phyloP scores from a whole-genome alignment of 306 rosid species.

The Acacia confusa region DNA sequence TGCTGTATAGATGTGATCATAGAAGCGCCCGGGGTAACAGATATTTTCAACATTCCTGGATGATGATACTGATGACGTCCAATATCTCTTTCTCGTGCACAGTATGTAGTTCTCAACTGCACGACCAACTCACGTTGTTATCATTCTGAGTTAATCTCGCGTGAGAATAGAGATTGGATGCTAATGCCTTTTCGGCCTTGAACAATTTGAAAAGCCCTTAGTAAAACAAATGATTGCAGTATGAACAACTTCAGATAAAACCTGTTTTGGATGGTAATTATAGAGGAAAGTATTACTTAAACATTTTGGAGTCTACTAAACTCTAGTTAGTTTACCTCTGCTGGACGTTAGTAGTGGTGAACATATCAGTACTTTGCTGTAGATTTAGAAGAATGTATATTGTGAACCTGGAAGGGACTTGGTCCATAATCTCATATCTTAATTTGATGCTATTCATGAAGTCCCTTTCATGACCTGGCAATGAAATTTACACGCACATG shows the following conservation, averaged over 20 bases:
- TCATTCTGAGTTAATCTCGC: slow-evolving; percentile 5
- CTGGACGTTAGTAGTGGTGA: slow-evolving; percentile 9
- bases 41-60: background rate
- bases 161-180: slow-evolving; percentile 20
- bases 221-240: slow-evolving; percentile 21
- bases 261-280: slow-evolving; percentile 6
- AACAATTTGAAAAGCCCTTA: background rate
- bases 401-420: background rate
- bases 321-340: background rate
- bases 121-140: background rate
- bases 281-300: background rate
- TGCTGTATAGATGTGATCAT: slow-evolving; percentile 7
- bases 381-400: background rate
- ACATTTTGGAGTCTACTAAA: background rate
- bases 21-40: slow-evolving; percentile 10
- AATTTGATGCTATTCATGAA: background rate
- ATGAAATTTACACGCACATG: background rate
- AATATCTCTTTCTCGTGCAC: slow-evolving; percentile 17
- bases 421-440: background rate
- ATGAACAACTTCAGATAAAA: slow-evolving; percentile 3
- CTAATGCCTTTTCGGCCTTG: background rate
- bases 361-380: background rate
- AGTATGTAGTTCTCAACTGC: background rate
- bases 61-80: slow-evolving; percentile 16
- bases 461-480: slow-evolving; percentile 4